phyloP scores from a whole-genome alignment of 306 rosid genomes.

The Canavalia gladiata region DNA sequence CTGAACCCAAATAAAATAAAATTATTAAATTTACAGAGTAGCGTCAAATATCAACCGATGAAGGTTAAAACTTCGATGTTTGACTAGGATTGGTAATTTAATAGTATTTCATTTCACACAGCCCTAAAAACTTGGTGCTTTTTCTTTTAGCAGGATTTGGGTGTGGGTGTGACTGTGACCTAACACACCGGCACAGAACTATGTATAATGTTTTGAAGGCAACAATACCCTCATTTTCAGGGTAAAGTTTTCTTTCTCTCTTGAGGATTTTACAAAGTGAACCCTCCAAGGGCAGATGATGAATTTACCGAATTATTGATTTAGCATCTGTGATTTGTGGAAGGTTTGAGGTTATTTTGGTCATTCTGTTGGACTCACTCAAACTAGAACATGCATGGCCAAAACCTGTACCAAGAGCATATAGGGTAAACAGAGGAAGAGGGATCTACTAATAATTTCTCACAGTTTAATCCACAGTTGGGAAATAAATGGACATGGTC shows the following conservation, averaged over 20 bases:
- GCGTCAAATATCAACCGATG: neutral
- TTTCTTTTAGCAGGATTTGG: neutral
- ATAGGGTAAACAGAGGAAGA: no score
- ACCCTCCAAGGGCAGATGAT: neutral
- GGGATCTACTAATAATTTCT: neutral
- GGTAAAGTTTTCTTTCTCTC: constrained; percentile 3
- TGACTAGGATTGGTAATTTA: constrained; percentile 14
- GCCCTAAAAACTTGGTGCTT: constrained; percentile 19
- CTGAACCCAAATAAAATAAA: constrained; percentile 38
- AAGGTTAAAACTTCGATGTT: constrained; percentile 36
- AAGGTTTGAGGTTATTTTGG: constrained; percentile 29
- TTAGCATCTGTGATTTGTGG: neutral
- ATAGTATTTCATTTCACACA: neutral
- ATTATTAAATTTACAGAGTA: no score
- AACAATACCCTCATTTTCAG: constrained; percentile 29
- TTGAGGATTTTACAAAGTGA: neutral
- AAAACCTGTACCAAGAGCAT: no score
- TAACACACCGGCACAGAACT: constrained; percentile 29
- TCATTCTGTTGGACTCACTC: neutral
- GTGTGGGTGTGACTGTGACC: constrained; percentile 21
- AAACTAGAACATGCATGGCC: no score
- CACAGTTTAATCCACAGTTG: neutral
- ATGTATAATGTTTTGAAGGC: constrained; percentile 7
- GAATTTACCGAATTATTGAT: neutral
- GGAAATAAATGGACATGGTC: neutral